Conservation (phyloP, 2,329 filamentous ascomycete genomes). For the Alternaria metachromatica region DNA sequence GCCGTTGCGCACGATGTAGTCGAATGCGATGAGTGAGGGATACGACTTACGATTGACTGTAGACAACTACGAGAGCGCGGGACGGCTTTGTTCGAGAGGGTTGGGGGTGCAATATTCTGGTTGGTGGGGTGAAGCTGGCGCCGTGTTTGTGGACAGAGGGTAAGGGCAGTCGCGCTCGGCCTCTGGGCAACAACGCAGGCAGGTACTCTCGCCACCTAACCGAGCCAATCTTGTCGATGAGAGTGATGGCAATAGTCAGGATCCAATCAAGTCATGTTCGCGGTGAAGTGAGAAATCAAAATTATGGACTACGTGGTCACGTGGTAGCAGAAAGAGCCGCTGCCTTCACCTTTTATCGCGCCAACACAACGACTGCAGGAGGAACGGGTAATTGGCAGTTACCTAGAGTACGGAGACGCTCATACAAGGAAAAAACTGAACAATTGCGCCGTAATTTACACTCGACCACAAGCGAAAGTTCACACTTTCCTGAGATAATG, state of each 20-base stretch:
- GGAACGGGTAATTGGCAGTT: not conserved
- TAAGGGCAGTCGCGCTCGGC: slow-evolving; percentile 1
- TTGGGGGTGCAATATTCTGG: not conserved
- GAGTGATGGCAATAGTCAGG: not conserved
- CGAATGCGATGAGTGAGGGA: not conserved
- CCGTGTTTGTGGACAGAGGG: not conserved
- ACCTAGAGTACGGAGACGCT: not conserved
- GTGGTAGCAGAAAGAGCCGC: not conserved
- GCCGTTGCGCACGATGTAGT: not conserved
- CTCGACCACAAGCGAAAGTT: not conserved
- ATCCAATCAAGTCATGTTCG: not conserved
- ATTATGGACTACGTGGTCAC: not conserved
- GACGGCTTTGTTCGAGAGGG: not conserved
- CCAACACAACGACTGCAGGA: not conserved
- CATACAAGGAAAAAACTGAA: not conserved
- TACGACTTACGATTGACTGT: not conserved
- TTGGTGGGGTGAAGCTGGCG: not conserved
- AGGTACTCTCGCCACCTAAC: not conserved
- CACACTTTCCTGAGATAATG: not conserved
- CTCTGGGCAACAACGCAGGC: not conserved
- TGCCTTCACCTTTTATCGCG: not conserved
- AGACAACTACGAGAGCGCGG: not conserved
- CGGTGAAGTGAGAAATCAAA: not conserved
- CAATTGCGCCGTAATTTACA: not conserved
- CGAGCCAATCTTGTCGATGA: not conserved